Conservation (phyloP, 2,329 filamentous ascomycete genomes). For the Stemphylium lycopersici region DNA sequence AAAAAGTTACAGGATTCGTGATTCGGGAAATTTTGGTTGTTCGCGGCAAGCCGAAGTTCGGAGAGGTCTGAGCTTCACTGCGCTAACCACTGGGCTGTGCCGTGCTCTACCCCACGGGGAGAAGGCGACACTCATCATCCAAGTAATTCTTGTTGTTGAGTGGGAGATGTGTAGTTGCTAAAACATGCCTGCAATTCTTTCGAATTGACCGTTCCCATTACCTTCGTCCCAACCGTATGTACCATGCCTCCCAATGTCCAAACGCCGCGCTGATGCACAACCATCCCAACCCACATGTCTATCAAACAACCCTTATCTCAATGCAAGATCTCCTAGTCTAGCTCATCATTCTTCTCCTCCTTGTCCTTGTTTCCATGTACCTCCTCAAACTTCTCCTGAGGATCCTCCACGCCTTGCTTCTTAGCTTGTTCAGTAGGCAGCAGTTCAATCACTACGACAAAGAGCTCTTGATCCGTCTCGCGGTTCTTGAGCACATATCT, state of each 20-base stretch:
- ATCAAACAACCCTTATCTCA: too few relatives aligned
- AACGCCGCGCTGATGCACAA: constrained; percentile 12
- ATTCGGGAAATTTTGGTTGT: constrained; percentile 24
- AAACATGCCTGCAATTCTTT: too few relatives aligned
- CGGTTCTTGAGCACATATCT: constrained; percentile 92
- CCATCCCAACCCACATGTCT: not conserved
- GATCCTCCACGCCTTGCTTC: constrained; percentile 27
- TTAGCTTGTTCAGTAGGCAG: constrained; percentile 67
- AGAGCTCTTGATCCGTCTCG: constrained; percentile 73
- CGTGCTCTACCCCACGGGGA: not conserved
- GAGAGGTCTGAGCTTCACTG: constrained; percentile 3
- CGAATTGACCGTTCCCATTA: not conserved
- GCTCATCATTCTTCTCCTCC: constrained; percentile 26
- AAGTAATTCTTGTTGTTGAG: too few relatives aligned
- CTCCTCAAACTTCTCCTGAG: constrained; percentile 34
- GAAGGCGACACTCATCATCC: not conserved
- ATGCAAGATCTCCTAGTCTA: constrained; percentile 18
- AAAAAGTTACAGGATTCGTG: not conserved
- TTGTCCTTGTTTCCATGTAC: constrained; percentile 24
- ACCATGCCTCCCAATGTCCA: not conserved
- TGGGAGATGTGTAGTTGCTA: too few relatives aligned
- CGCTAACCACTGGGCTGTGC: not conserved
- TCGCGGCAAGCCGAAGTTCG: constrained; percentile 18
- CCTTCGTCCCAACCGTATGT: not conserved
- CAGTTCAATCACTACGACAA: constrained; percentile 81